Evolutionary conservation across 257 asterid species (phyloP), one percentile per base, ranked within the genome.

Genomic region (Lithospermum erythrorhizon): DNA sequence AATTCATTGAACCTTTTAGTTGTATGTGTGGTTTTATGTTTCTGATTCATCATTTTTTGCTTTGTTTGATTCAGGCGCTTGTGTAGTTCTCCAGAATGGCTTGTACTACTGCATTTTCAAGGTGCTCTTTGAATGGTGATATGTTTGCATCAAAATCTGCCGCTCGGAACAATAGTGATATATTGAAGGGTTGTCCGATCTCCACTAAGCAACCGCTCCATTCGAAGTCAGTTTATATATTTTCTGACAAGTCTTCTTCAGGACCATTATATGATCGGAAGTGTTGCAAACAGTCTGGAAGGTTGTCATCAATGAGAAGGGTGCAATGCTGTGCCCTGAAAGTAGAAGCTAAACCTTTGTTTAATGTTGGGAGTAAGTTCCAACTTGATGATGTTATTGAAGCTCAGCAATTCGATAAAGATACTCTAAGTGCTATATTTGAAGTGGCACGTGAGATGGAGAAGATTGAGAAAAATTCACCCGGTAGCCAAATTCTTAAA

Each of bases 361-460:
- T 63, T 61, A 41, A 69, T 6, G 22, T 49, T 22, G 91, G 83
- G 51, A 84, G 69, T 51, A 91, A 81, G 68, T 89, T 81, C 74
- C 94, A 78, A 6, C 83, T 91, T 10, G 83, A 82, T 57, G 94
- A 91, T 65, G 81, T 88, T 30, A 86, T 91, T 63, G 95, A 91
- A 70, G 84, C 96, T 66, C 98, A 88, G 74, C 95, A 91, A 72
- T 91, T 91, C 65, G 96, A 88, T 54, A 73, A 93, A 68, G 82
- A 77, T 14, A 79, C 82, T 17, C 90, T 91, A 29, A 75, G 78
- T 68, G 86, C 87, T 64, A 88, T 88, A 86, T 91, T 91, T 63
- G 87, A 78, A 24, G 95, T 88, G 69, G 95, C 95, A 32, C 76
- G 72, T 21, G 95, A 91, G 72, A 88, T 91, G 98, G 96, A 91